Evolutionary conservation across 164 flowering plant species (phyloP), one percentile per base, ranked within the genome.

Genomic region (Annona squamosa): DNA sequence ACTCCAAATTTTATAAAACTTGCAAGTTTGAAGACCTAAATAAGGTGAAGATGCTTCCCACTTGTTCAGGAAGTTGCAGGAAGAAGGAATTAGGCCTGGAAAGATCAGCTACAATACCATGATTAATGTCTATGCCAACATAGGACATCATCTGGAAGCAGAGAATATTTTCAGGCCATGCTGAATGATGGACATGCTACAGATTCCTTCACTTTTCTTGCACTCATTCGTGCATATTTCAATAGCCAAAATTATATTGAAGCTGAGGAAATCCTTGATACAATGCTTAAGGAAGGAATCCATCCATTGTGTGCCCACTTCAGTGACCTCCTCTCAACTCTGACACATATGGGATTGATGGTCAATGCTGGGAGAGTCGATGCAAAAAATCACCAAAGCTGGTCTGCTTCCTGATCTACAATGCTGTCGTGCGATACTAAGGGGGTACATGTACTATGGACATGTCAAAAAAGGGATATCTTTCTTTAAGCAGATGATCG

Each of bases 31-130:
- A 26, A 26, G 37, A 26, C 37, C 37, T 26, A 26, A 0, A 26
- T 26, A 26, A 0, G 37, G 37, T 26, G 37, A 26, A 26, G 37
- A 26, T 26, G 37, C 37, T 26, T 26, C 37, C 37, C 37, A 1
- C 37, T 26, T 26, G 37, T 26, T 26, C 37, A 26, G 37, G 37
- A 26, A 26, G 37, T 26, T 26, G 37, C 37, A 26, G 37, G 37
- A 26, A 26, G 37, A 26, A 26, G 37, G 37, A 26, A 26, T 26
- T 26, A 26, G 37, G 37, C 37, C 37, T 26, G 37, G 37, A 26
- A 26, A 89, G 98, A 82, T 89, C 63, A 87, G 97, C 87, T 92
- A 88, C 88, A 90, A 90, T 71, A 84, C 88, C 44, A 87, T 92
- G 97, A 85, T 90, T 61, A 88, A 83, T 63, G 79, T 83, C 26